These are phyloP conservation scores for Brassica incana DNA, from an alignment of 345 rosid genomes.

Conservation along the genomic window DNA sequence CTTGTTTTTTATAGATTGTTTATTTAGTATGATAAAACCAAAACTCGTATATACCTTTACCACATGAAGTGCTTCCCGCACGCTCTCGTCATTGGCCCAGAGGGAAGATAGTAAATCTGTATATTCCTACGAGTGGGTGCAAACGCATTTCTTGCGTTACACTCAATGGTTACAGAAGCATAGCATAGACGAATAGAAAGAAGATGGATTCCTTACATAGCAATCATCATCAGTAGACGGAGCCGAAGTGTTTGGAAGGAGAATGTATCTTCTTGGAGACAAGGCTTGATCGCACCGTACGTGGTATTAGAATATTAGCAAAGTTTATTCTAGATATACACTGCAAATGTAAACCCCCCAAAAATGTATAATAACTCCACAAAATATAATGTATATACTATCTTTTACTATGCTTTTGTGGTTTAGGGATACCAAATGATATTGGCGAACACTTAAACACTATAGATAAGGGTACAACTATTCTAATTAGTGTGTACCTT, in stretches of 20 bases:
- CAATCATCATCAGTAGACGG: neutral
- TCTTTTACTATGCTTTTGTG: neutral
- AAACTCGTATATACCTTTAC: neutral
- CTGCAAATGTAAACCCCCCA: slow-evolving; percentile 1
- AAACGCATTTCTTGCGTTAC: neutral
- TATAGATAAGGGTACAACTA: neutral
- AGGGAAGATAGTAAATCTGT: neutral
- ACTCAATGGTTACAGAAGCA: neutral
- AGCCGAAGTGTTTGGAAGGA: neutral
- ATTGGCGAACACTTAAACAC: neutral
- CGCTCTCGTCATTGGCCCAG: neutral
- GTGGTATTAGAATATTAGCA: neutral
- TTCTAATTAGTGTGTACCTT: neutral
- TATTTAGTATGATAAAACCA: neutral
- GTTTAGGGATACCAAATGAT: neutral
- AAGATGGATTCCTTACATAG: neutral
- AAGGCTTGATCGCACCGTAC: neutral
- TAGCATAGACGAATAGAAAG: neutral
- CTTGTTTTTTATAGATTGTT: neutral
- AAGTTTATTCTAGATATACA: neutral
- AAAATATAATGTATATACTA: neutral
- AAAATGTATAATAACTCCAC: neutral
- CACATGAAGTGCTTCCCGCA: neutral
- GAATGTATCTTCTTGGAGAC: neutral
- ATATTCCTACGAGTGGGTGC: neutral